Base-by-base conservation (phyloP, 257 asterid species). In the Rubia yunnanensis region DNA sequence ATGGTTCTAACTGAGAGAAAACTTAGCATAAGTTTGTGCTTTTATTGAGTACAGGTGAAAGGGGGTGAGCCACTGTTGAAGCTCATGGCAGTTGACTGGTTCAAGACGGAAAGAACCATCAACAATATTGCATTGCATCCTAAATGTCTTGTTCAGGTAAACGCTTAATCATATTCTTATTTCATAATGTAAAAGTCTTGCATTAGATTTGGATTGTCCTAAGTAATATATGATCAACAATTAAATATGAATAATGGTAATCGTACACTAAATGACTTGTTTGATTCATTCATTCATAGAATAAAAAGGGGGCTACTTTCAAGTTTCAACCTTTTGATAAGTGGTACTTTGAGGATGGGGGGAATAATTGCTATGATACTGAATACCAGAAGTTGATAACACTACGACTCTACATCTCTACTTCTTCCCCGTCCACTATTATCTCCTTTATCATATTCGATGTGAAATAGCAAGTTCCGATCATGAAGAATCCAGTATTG, bases 61-160 rank as follows among this genome's bases (percentile, higher is more conserved):
- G 99, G 96, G 62, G 95, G 95, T 63, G 96, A 90, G 38, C 98
- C 99, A 53, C 86, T 88, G 79, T 86, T 94, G 71, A 90, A 84
- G 87, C 96, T 94, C 74, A 69, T 94, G 46, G 96, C 96, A 36
- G 98, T 94, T 77, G 99, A 94, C 82, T 94, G 99, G 99, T 90
- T 86, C 81, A 90, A 88, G 77, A 88, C 86, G 66, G 98, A 90
- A 54, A 75, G 81, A 36, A 68, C 84, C 70, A 71, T 72, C 50
- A 67, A 88, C 56, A 81, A 84, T 63, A 80, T 90, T 69, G 96
- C 99, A 31, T 79, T 90, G 77, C 91, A 90, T 84, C 94, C 95
- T 52, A 83, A 85, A 72, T 81, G 81, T 81, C 84, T 94, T 69
- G 89, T 83, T 61, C 98, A 90, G 99, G 99, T 94, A 75, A n/a